Evolutionary conservation across 1,284 basidiomycete species (phyloP).

Genomic region (Ganoderma multipileum): DNA sequence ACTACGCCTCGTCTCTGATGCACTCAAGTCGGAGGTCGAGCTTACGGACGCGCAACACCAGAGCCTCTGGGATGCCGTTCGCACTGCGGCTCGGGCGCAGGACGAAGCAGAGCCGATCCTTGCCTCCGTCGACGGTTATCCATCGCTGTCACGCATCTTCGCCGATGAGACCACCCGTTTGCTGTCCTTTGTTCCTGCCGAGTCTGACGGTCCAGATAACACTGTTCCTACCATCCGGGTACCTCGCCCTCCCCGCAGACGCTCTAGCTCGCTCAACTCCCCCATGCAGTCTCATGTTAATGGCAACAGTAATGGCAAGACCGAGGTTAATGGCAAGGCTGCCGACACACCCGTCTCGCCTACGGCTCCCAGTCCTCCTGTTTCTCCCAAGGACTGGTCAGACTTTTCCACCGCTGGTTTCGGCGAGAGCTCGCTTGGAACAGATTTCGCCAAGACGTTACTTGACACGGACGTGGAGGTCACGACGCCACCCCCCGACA

Average conservation of each 20-base stretch:
- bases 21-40: constrained; percentile 54
- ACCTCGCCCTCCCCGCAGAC: constrained; percentile 29
- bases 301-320: constrained; percentile 31
- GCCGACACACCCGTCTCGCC: constrained; percentile 8
- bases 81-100: constrained; percentile 44
- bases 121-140: constrained; percentile 26
- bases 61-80: constrained; percentile 63
- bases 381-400: constrained; percentile 45
- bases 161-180: constrained; percentile 72
- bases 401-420: constrained; percentile 71
- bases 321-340: constrained; percentile 21
- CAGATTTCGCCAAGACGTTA: constrained; percentile 62
- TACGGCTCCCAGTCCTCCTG: constrained; percentile 27
- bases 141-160: constrained; percentile 50
- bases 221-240: constrained; percentile 28
- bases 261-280: constrained; percentile 37
- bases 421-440: constrained; percentile 49
- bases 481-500: constrained; percentile 48
- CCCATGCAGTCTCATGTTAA: constrained; percentile 24
- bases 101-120: constrained; percentile 30
- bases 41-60: constrained; percentile 45
- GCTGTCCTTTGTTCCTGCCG: constrained; percentile 53
- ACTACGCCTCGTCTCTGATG: constrained; percentile 63
- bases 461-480: constrained; percentile 67
- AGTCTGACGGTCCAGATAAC: constrained; percentile 12